A percentile compares a stretch with the other conserved stretches of the same genome.
Evolutionary conservation across 164 flowering plant genomes (phyloP).

Genomic region (Aristolochia fimbriata): DNA sequence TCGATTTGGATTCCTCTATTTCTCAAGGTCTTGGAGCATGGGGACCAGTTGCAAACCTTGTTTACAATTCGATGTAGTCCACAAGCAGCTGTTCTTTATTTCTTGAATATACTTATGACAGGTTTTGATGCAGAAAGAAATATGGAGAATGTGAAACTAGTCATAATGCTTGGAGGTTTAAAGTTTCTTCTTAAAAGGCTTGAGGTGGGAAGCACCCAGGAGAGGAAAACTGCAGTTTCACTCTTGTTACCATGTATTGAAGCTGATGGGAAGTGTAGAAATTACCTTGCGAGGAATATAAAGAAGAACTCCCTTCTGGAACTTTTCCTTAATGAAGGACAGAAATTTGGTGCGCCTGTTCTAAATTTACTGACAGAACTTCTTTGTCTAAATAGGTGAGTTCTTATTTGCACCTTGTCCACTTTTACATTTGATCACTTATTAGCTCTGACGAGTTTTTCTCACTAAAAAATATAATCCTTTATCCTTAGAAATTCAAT

Average conservation of each 20-base stretch:
- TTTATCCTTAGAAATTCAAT: background rate
- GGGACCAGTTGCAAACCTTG: constrained; percentile 45
- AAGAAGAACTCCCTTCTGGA: constrained; percentile 35
- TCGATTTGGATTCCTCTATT: constrained; percentile 54
- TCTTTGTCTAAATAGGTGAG: constrained; percentile 46
- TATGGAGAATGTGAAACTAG: constrained; percentile 46
- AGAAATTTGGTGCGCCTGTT: constrained; percentile 14
- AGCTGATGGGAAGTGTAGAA: constrained; percentile 49
- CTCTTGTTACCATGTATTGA: constrained; percentile 36
- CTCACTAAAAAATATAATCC: background rate
- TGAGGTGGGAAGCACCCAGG: constrained; percentile 31
- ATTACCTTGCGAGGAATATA: constrained; percentile 40
- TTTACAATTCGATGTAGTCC: constrained; percentile 45
- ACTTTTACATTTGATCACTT: background rate
- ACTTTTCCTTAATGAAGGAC: constrained; percentile 24
- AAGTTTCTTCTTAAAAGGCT: constrained; percentile 31
- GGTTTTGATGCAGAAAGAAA: constrained; percentile 54
- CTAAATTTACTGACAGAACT: constrained; percentile 37
- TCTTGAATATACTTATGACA: constrained; percentile 43
- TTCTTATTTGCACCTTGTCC: background rate
- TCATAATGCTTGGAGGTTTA: constrained; percentile 53
- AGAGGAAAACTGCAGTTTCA: constrained; percentile 31
- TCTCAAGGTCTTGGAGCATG: constrained; percentile 57
- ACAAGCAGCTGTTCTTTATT: constrained; percentile 48
- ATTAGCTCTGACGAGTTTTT: background rate